Base-by-base conservation (phyloP, 208 protist species). In the Leishmania lainsoni region DNA sequence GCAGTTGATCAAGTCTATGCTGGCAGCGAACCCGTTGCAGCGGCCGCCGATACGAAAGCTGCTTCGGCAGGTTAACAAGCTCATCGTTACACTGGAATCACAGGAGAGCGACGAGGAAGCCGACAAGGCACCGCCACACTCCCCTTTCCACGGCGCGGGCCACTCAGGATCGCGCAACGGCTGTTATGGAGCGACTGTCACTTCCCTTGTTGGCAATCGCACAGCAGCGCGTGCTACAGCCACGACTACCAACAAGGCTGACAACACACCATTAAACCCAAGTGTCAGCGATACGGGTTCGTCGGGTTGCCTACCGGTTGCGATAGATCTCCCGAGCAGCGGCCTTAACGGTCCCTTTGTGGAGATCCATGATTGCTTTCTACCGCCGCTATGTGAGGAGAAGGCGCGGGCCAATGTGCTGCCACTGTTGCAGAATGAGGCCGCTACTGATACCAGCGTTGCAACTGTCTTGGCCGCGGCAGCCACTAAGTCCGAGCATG, bases 1-100 rank as follows among this genome's bases (percentile, higher is more conserved):
- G 35, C 63, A 76, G 72, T 69, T 97, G 6, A 83, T 97, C 58
- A 45, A 45, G 17, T 52, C 66, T 39, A 92, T 97, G 92, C 75
- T 97, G 45, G 71, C 61, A 8, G 59, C 17, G 61, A 83, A 72
- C 72, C 88, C 75, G 29, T 56, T 49, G 48, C 86, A 82, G n/a
- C 89, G 82, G 3, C 84, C 80, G 6, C 29, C 73, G 26, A 81
- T 81, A 20, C 86, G 84, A 17, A 83, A 90, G 49, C 86, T 96
- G 10, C 63, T 92, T 35, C 77, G 81, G 22, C 69, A 74, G 56
- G 49, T 92, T 8, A 80, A 73, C 39, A 76, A 83, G 10, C 81
- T 92, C 70, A 65, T 81, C 17, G 48, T 76, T 39, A 39, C 76
- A 20, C 75, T 86, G 48, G 81, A 88, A n/a, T 76, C 81, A 52